Conservation (phyloP, 805 yeast species). For the Brettanomyces anomalus region DNA sequence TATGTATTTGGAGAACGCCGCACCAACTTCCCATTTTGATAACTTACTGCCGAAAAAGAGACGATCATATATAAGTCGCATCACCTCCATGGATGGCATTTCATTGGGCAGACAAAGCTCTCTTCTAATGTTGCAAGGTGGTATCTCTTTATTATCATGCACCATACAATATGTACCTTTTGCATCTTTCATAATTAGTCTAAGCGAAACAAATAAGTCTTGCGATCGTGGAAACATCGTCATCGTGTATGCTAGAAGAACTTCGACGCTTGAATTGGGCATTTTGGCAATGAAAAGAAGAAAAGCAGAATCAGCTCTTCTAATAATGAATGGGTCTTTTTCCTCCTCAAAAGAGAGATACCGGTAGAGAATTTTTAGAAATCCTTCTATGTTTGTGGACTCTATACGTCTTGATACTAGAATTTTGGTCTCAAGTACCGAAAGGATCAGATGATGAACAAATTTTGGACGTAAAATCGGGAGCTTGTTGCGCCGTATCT, state of each 20-base stretch:
- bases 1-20: not conserved
- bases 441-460: not conserved
- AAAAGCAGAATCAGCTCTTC: slow-evolving; percentile 6
- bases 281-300: slow-evolving; percentile 5
- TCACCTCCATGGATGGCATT: not conserved
- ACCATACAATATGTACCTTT: not conserved
- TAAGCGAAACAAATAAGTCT: slow-evolving; percentile 1
- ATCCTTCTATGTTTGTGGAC: slow-evolving; percentile 8
- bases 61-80: not conserved
- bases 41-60: not conserved
- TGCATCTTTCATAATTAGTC: not conserved
- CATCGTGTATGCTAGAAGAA: slow-evolving; percentile 7
- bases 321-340: slow-evolving; percentile 1
- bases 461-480: not conserved
- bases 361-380: slow-evolving; percentile 8
- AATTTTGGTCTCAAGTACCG: not conserved
- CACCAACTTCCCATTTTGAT: not conserved
- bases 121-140: not conserved
- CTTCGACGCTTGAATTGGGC: slow-evolving; percentile 3
- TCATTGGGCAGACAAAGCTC: not conserved
- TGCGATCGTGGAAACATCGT: slow-evolving; percentile 7
- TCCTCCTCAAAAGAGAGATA: slow-evolving; percentile 1
- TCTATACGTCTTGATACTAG: slow-evolving; percentile 1
- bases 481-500: not conserved
- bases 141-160: not conserved